Evolutionary conservation across 805 yeast species (phyloP).

Genomic region (Cyberlindnera mrakii): DNA sequence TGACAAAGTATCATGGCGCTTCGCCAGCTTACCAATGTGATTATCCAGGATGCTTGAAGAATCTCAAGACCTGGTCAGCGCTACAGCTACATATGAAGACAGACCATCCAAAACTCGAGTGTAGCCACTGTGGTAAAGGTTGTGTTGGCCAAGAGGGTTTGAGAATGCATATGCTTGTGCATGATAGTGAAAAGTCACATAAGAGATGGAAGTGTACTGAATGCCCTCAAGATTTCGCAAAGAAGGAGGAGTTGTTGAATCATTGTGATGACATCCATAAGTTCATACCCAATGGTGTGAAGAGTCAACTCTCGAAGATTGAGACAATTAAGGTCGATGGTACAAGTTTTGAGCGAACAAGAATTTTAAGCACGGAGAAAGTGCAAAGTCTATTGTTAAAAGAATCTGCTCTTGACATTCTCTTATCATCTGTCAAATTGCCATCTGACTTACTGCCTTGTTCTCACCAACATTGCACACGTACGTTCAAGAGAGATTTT

Average conservation of each 20-base stretch:
- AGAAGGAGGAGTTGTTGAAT: constrained; percentile 46
- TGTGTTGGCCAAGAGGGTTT: constrained; percentile 72
- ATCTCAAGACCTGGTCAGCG: constrained; percentile 68
- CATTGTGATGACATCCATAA: constrained; percentile 50
- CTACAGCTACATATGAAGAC: constrained; percentile 64
- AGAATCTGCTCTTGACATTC: constrained; percentile 23
- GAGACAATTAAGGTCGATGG: not conserved
- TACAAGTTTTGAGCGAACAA: not conserved
- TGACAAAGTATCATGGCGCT: constrained; percentile 56
- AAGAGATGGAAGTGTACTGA: constrained; percentile 58
- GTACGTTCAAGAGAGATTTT: constrained; percentile 45
- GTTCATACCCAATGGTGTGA: constrained; percentile 16
- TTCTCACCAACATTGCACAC: constrained; percentile 42
- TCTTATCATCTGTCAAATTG: constrained; percentile 27
- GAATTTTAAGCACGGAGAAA: constrained; percentile 12
- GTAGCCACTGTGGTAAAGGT: constrained; percentile 59
- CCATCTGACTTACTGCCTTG: constrained; percentile 36
- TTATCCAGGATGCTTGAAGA: constrained; percentile 50
- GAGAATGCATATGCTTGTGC: constrained; percentile 66
- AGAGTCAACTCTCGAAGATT: not conserved
- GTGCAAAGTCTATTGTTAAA: constrained; percentile 24
- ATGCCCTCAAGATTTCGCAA: constrained; percentile 47
- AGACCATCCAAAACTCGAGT: constrained; percentile 65
- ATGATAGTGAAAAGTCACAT: constrained; percentile 39
- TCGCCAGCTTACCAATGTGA: constrained; percentile 54